phyloP scores from a whole-genome alignment of 768 basidiomycete species.

The Lentinula aciculospora region DNA sequence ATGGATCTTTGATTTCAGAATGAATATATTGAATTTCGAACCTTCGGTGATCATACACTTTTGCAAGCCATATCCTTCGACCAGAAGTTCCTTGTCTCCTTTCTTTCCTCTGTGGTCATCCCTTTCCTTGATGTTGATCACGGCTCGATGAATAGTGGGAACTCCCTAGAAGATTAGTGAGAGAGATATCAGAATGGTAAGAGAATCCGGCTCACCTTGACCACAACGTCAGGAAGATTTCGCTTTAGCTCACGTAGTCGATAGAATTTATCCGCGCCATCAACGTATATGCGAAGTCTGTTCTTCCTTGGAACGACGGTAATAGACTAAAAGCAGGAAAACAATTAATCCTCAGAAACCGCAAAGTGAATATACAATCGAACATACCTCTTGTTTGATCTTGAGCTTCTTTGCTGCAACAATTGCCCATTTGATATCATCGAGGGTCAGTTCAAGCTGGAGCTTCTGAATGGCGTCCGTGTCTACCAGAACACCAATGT shows the following conservation, averaged over 20 bases:
- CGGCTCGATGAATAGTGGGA: slow-evolving; percentile 80
- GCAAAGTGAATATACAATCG: not conserved
- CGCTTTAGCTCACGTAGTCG: slow-evolving; percentile 84
- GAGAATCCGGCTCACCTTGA: slow-evolving; percentile 54
- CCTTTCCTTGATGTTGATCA: slow-evolving; percentile 94
- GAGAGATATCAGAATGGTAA: not conserved
- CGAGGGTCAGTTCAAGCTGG: slow-evolving; percentile 91
- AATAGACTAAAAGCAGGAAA: slow-evolving; percentile 47
- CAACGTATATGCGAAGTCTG: slow-evolving; percentile 75
- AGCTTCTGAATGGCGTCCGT: slow-evolving; percentile 81
- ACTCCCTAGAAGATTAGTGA: slow-evolving; percentile 55
- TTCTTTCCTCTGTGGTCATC: slow-evolving; percentile 75
- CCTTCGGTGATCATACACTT: slow-evolving; percentile 98
- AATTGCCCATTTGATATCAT: slow-evolving; percentile 92
- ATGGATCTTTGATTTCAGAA: not conserved
- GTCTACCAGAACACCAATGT: slow-evolving; percentile 91
- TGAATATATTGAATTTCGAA: slow-evolving; percentile 24
- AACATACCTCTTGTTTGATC: slow-evolving; percentile 74
- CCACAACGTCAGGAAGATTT: slow-evolving; percentile 76
- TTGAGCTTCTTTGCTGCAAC: slow-evolving; percentile 85
- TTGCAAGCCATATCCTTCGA: slow-evolving; percentile 95
- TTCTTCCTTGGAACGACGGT: slow-evolving; percentile 70
- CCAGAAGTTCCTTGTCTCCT: slow-evolving; percentile 86
- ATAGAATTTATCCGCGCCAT: slow-evolving; percentile 75
- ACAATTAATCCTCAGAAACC: not conserved